Percentiles rank a stretch among this genome's conserved stretches.
These are phyloP conservation scores for Marasmius sp. DNA, from an alignment of 1,284 basidiomycete genomes.

Conservation along the genomic window DNA sequence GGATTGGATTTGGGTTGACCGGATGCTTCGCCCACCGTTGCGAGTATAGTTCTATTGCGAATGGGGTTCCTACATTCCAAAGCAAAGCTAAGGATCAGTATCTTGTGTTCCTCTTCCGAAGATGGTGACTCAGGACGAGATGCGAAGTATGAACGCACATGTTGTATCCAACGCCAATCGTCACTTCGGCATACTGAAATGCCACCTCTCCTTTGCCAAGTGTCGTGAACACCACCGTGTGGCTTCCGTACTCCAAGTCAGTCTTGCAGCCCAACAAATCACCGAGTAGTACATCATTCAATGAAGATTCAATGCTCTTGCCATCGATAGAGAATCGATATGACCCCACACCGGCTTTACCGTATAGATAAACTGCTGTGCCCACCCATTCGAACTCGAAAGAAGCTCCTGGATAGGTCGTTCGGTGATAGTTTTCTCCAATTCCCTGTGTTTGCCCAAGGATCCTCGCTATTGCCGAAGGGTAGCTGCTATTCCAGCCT, in stretches of 20 bases:
- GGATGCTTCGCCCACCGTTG: not conserved
- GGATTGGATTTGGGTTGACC: no score
- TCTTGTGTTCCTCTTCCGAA: no score
- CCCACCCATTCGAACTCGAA: conserved; percentile 6
- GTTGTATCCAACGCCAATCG: not conserved
- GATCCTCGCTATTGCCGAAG: not conserved
- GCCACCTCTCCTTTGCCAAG: not conserved
- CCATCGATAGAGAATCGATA: conserved; percentile 1
- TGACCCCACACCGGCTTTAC: not conserved
- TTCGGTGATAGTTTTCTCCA: conserved; percentile 1
- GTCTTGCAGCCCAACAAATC: not conserved
- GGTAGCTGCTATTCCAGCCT: conserved; percentile 4
- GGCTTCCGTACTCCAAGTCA: not conserved
- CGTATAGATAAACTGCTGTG: conserved; percentile 9
- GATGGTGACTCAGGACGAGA: no score
- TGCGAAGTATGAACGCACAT: not conserved
- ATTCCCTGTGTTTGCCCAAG: not conserved
- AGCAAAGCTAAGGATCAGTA: no score
- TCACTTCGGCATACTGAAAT: conserved; percentile 2
- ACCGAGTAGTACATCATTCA: not conserved
- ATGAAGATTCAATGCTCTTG: not conserved
- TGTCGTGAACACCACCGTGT: not conserved
- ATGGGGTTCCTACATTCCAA: no score
- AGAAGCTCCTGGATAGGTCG: not conserved
- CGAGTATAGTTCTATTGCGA: not conserved